These are phyloP conservation scores for Boechera stricta DNA, from an alignment of 345 rosid genomes.

Conservation along the genomic window DNA sequence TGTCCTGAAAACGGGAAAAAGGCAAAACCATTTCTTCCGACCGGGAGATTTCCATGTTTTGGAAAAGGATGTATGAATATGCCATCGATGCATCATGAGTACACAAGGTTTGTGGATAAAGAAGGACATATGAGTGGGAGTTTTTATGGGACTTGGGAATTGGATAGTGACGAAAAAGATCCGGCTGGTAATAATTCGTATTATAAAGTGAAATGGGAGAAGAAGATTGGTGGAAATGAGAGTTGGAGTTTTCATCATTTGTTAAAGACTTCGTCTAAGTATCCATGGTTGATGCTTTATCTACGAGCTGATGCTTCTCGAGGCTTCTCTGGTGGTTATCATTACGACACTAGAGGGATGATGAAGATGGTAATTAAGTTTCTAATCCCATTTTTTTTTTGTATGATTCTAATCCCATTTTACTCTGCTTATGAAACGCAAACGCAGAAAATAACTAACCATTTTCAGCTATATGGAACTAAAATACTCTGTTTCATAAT, in stretches of 20 bases:
- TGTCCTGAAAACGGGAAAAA: conserved; percentile 64
- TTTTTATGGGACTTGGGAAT: conserved; percentile 71
- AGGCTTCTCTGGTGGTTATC: conserved; percentile 67
- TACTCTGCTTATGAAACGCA: background rate
- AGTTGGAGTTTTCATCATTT: conserved; percentile 64
- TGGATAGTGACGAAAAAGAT: conserved; percentile 51
- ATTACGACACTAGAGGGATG: conserved; percentile 67
- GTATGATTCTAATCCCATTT: conserved; percentile 5
- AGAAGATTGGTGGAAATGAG: conserved; percentile 53
- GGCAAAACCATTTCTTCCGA: conserved; percentile 55
- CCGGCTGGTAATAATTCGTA: conserved; percentile 48
- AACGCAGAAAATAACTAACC: background rate
- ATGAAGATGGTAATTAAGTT: conserved; percentile 51
- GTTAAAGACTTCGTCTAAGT: conserved; percentile 62
- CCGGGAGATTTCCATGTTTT: conserved; percentile 63
- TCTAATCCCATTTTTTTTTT: conserved; percentile 7
- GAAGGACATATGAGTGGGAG: conserved; percentile 48
- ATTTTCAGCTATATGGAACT: conserved; percentile 5
- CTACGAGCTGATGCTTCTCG: conserved; percentile 60
- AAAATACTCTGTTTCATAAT: conserved; percentile 30
- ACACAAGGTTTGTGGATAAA: conserved; percentile 52
- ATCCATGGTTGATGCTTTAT: conserved; percentile 76
- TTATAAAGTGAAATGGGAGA: conserved; percentile 56
- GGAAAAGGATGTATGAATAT: conserved; percentile 73
- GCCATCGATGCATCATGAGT: conserved; percentile 62